Base-by-base conservation (phyloP, 768 basidiomycete genomes). In the Phaeotremella skinneri region DNA sequence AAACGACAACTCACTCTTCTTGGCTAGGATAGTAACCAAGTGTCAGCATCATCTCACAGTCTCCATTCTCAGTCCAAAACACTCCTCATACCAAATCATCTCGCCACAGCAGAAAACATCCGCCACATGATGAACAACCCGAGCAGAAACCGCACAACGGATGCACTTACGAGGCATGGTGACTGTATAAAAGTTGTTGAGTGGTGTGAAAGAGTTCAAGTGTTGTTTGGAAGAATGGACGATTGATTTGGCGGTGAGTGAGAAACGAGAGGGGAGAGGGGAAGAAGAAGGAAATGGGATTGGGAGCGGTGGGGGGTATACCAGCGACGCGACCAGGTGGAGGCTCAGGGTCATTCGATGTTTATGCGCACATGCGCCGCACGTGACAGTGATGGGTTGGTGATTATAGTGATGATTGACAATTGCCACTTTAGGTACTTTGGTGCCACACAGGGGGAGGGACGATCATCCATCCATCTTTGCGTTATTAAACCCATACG, bases 131-230 rank as follows among this genome's bases (percentile, higher is more conserved):
- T n/a, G n/a, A n/a, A n/a, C n/a, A n/a, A n/a, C n/a, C n/a, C n/a
- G n/a, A n/a, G n/a, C n/a, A n/a, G n/a, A n/a, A n/a, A n/a, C n/a
- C n/a, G 43, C 21, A 45, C 23, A 48, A 61, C 55, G 60, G 43
- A 64, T 64, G 55, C 47, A 72, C 70, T 72, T 58, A 72, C 70
- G 70, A 66, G 70, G 68, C 70, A 72, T 72, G 25, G 25, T 69
- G 53, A 30, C 23, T 62, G 47, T 49, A 41, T 59, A 49, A 52
- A 37, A 62, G 41, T 62, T 34, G 49, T 52, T 55, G 13, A 30
- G 32, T 49, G 31, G 26, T 63, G 32, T 39, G 39, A 41, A 27
- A 43, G 17, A 25, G 27, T 20, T 23, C 2, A 32, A 27, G 45
- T 51, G 43, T 56, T 51, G 42, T 47, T 37, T 48, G 52, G 25